Percentiles rank a stretch among this genome's conserved stretches.
Conservation (phyloP, 768 basidiomycete species). For the Amanita rubescens region DNA sequence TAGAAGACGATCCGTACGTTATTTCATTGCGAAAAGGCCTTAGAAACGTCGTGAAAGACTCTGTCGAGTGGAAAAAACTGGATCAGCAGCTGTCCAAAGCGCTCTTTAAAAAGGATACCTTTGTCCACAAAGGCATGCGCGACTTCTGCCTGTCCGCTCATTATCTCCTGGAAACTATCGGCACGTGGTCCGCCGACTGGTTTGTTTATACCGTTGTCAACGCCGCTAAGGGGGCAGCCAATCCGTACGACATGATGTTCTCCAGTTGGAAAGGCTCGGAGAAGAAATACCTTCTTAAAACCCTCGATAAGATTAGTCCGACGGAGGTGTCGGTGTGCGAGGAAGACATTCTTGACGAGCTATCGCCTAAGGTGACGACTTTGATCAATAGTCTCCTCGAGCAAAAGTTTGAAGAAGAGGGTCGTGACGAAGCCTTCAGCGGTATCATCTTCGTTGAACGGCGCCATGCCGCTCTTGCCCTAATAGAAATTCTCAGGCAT, state of each 20-base stretch:
- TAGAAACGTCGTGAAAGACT: constrained; percentile 23
- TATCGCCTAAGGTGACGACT: constrained; percentile 50
- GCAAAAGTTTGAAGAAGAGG: constrained; percentile 50
- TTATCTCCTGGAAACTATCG: constrained; percentile 55
- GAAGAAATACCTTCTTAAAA: constrained; percentile 49
- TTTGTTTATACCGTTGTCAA: constrained; percentile 55
- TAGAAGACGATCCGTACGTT: constrained; percentile 64
- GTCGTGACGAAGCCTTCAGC: constrained; percentile 50
- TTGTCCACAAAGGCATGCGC: constrained; percentile 57
- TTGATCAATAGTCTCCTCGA: constrained; percentile 46
- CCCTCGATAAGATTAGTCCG: constrained; percentile 37
- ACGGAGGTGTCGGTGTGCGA: constrained; percentile 41
- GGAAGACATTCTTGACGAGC: constrained; percentile 43
- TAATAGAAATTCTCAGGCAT: constrained; percentile 50
- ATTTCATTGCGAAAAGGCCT: constrained; percentile 41
- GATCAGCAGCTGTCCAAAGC: constrained; percentile 64
- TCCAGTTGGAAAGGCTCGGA: constrained; percentile 48
- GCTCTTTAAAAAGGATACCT: constrained; percentile 50
- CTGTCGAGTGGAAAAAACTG: constrained; percentile 39
- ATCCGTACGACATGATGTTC: constrained; percentile 43
- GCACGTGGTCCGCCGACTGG: constrained; percentile 77
- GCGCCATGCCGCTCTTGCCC: constrained; percentile 64
- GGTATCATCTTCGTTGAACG: constrained; percentile 73
- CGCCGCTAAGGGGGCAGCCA: constrained; percentile 39
- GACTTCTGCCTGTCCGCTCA: constrained; percentile 49